Evolutionary conservation across 768 basidiomycete species (phyloP).

Genomic region (Russula compacta): DNA sequence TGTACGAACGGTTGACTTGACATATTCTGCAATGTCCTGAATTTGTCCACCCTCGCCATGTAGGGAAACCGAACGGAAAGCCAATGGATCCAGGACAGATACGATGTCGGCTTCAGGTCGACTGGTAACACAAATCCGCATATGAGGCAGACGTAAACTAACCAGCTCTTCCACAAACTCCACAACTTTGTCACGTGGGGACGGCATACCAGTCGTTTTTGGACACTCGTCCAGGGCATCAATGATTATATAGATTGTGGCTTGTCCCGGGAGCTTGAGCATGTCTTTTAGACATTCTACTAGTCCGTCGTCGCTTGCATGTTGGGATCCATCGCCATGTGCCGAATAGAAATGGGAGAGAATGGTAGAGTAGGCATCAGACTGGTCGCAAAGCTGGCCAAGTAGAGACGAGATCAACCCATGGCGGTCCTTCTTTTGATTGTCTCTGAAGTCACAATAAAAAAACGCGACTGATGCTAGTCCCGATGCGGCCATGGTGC

Average conservation of each 20-base stretch:
- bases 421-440: neutral
- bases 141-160: neutral
- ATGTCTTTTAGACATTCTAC: neutral
- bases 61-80: neutral
- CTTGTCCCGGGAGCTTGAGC: neutral
- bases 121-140: conserved; percentile 5
- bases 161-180: neutral
- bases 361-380: neutral
- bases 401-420: neutral
- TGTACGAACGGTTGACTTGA: neutral
- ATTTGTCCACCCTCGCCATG: neutral
- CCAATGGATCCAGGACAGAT: neutral
- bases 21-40: neutral
- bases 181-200: neutral
- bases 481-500: neutral
- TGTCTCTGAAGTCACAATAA: conserved; percentile 1
- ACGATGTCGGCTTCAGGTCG: neutral
- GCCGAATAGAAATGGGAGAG: neutral
- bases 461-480: neutral
- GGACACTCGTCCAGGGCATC: conserved; percentile 7
- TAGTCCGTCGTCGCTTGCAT: neutral
- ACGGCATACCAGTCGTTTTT: too few species aligned
- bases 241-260: neutral
- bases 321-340: neutral
- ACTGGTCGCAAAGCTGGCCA: neutral